phyloP scores from a whole-genome alignment of 352 stramenopile genomes.

The Phytophthora citricola region DNA sequence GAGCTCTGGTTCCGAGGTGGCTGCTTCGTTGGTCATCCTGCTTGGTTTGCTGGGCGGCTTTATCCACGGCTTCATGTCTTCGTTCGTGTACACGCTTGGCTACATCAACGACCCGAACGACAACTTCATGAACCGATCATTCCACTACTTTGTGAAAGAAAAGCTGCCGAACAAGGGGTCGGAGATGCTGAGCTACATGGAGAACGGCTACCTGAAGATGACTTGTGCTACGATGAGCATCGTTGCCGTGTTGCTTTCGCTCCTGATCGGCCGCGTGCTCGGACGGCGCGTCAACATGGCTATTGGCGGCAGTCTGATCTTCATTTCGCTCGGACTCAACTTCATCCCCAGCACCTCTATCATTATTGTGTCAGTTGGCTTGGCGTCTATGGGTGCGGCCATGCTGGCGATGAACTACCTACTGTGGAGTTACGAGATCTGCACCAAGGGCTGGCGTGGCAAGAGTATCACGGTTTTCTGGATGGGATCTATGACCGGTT shows the following conservation, averaged over 20 bases:
- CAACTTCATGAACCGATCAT: conserved; percentile 83
- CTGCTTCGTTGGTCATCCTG: conserved; percentile 80
- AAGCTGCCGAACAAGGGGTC: conserved; percentile 41
- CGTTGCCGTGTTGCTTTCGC: conserved; percentile 53
- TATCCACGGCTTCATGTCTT: conserved; percentile 78
- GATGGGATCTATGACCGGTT: conserved; percentile 75
- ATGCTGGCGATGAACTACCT: conserved; percentile 82
- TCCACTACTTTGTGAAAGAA: conserved; percentile 64
- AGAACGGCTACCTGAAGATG: conserved; percentile 66
- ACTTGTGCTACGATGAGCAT: conserved; percentile 60
- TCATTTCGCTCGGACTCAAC: conserved; percentile 59
- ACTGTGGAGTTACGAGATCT: conserved; percentile 88
- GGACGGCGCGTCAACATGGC: conserved; percentile 70
- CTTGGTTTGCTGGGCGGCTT: conserved; percentile 80
- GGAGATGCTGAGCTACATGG: conserved; percentile 57
- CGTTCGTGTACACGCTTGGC: conserved; percentile 71
- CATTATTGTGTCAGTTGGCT: conserved; percentile 59
- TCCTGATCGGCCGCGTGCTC: conserved; percentile 65
- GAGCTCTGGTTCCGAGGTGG: conserved; percentile 83
- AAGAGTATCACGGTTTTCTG: conserved; percentile 87
- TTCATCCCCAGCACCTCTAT: conserved; percentile 60
- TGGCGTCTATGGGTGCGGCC: conserved; percentile 62
- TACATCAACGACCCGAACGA: conserved; percentile 79
- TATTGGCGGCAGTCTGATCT: conserved; percentile 58
- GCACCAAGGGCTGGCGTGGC: conserved; percentile 85